phyloP scores from a whole-genome alignment of 306 rosid species.

The Luffa acutangula region DNA sequence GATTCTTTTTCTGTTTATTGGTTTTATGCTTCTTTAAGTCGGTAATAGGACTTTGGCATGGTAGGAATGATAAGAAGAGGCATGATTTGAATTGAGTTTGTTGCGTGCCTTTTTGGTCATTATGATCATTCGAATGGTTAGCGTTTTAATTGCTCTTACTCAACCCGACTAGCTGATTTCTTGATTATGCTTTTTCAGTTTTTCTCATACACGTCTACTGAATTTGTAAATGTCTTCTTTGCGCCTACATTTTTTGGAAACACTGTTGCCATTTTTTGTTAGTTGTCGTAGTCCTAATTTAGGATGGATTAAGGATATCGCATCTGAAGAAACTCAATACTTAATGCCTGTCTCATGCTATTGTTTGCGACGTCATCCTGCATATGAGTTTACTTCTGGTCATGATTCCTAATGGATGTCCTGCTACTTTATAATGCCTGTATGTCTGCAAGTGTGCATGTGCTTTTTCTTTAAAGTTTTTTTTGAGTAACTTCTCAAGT shows the following conservation, averaged over 20 bases:
- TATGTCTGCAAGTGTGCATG: not conserved
- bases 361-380: not conserved
- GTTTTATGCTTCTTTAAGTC: not conserved
- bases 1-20: not conserved
- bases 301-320: not conserved
- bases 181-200: not conserved
- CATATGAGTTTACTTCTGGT: not conserved
- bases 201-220: not conserved
- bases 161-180: not conserved
- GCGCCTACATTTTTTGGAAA: not conserved
- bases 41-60: not conserved
- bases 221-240: not conserved
- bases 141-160: not conserved
- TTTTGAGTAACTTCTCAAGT: not conserved
- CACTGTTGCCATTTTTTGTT: not conserved
- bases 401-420: not conserved
- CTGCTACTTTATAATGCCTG: not conserved
- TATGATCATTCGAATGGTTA: not conserved
- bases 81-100: not conserved
- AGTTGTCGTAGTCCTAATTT: not conserved
- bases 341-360: not conserved
- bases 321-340: too few relatives aligned
- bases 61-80: not conserved
- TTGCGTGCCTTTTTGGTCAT: not conserved
- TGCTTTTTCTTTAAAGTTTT: not conserved